Percentiles rank a stretch among this genome's conserved stretches.
These are phyloP conservation scores for Platanthera guangdongensis DNA, from an alignment of 106 monocot species.

Conservation along the genomic window DNA sequence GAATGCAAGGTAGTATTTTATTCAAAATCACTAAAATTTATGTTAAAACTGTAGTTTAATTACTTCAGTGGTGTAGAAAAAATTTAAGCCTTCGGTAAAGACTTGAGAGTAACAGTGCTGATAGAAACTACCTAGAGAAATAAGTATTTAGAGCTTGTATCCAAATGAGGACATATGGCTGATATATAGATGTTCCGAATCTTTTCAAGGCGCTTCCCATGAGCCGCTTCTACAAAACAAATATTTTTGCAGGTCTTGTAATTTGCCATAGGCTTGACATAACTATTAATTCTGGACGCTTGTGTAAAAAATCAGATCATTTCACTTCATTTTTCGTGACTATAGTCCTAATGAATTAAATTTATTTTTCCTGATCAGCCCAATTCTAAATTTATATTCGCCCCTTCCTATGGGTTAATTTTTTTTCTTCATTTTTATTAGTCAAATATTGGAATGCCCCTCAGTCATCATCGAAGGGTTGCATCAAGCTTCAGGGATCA, in stretches of 20 bases:
- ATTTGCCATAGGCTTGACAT: neutral
- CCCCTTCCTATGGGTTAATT: neutral
- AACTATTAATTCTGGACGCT: neutral
- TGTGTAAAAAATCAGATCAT: neutral
- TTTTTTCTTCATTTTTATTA: slow-evolving; percentile 22
- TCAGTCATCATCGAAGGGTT: slow-evolving; percentile 68
- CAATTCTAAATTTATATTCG: neutral
- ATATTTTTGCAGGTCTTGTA: neutral
- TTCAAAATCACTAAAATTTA: neutral
- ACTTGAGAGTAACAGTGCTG: neutral
- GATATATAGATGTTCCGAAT: neutral
- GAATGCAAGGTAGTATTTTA: neutral
- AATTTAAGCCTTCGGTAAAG: neutral
- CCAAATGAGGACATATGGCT: neutral
- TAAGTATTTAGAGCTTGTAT: neutral
- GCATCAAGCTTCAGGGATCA: slow-evolving; percentile 84
- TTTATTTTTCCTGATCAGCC: neutral
- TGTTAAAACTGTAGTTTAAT: neutral
- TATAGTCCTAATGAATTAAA: neutral
- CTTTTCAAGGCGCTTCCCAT: neutral
- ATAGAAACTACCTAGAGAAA: neutral
- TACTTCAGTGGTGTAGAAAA: neutral
- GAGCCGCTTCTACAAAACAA: neutral
- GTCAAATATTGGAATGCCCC: slow-evolving; percentile 66
- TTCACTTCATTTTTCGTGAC: neutral